Base-by-base conservation (phyloP, 192 early-diverging fungal species). In the Borealophlyctis nickersoniae region DNA sequence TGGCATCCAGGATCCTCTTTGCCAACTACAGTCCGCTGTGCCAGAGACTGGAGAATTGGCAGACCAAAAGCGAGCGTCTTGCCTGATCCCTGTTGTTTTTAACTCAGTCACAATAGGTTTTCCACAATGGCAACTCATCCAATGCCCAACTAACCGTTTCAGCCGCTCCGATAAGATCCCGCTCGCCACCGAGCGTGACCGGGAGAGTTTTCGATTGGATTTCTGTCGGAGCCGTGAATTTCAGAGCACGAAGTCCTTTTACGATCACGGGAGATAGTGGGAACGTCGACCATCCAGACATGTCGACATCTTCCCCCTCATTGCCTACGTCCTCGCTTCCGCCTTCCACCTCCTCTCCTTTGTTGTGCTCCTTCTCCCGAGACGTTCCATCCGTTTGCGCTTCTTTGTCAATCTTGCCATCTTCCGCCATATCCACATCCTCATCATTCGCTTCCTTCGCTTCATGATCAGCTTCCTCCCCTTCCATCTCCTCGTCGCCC, bases 1-100 rank as follows among this genome's bases (percentile, higher is more conserved):
- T 72, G 71, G 45, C 79, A 67, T 52, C 35, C 55, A 24, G 66
- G 71, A 75, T 73, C 73, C 14, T 34, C 35, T n/a, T 67, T 56
- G 1, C 60, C 58, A 1, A 30, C 36, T 2, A 35, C 55, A 22
- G 52, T 67, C 52, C 86, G 65, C 14, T 80, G 60, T 16, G 82
- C 73, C 30, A 93, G 68, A 35, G 73, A 82, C 39, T 95, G 87
- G 29, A 96, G 63, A 48, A 98, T 93, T 14, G 96, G 96, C 49
- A 98, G 79, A 19, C 94, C 94, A 78, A 95, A 98, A 0, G 93
- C 93, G 54, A 98, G 75, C 3, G 96, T 98, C 76, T 98, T 96
- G 39, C 93, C 93, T 0, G 92, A 94, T 60, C 95, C 92, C 80
- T 84, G 64, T 54, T 29, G n/a, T 39, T 62, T 14, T 26, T 53